Evolutionary conservation across 2,329 filamentous ascomycete genomes (phyloP), one percentile per base, ranked within the genome.

Genomic region (Parastagonospora avenae): DNA sequence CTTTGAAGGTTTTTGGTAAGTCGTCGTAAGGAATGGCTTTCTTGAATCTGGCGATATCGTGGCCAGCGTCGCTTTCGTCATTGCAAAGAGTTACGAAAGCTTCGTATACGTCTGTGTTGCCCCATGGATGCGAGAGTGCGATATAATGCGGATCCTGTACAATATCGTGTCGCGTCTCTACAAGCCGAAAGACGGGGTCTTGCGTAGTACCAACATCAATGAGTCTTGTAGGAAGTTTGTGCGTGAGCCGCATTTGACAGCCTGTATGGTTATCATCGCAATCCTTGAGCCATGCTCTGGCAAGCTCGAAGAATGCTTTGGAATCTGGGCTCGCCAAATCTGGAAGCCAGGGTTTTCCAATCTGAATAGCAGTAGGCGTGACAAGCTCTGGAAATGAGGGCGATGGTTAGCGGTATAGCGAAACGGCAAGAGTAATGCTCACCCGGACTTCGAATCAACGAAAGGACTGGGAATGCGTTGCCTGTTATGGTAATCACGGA

Each of bases 111-210:
- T 4, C n/a, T 12, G 28, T 40, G 11, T 52, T 41, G 28, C 59
- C 59, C 59, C 59, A 62, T 8, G 47, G 52, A 38, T 62, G 52
- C 1, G 54, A 58, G 3, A 62, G 43, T 2, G 59, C 59, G 8
- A 60, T 47, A 31, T 54, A 62, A 8, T 49, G 4, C n/a, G 16
- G 39, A 27, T 16, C 40, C 7, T 9, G 4, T n/a, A 50, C 15
- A 2, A 16, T 19, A 2, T 46, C 47, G 12, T 30, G 6, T 7
- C 24, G 16, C 11, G 48, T 50, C 14, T 53, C 52, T 10, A 51
- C 8, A 5, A 59, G 48, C 2, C 44, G 47, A 6, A 59, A 14
- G 2, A 29, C 31, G 8, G 37, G 42, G 2, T 15, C 10, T 4
- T 38, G 14, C 3, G n/a, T 1, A n/a, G 16, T 52, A 3, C 53